phyloP scores from a whole-genome alignment of 306 rosid species.

The Acacia melanoxylon region DNA sequence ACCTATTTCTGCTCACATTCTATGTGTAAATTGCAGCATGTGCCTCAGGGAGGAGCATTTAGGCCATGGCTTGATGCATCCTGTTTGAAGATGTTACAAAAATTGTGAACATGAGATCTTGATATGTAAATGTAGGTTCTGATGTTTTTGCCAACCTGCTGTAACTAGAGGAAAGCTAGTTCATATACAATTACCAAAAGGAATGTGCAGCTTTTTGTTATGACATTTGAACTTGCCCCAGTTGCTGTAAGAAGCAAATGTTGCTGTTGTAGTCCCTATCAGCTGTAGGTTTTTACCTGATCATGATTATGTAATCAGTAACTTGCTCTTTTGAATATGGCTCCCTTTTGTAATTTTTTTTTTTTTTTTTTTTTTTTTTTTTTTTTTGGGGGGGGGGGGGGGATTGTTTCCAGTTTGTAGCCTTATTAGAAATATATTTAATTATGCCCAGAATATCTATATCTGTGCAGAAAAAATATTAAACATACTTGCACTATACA shows the following conservation, averaged over 20 bases:
- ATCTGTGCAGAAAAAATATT: background rate
- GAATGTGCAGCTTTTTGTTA: background rate
- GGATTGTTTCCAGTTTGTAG: background rate
- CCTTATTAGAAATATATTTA: background rate
- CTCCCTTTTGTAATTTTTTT: background rate
- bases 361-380: too few relatives aligned
- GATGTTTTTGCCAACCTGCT: background rate
- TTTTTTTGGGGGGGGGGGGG: too few relatives aligned
- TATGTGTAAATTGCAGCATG: conserved; percentile 44
- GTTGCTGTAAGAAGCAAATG: background rate
- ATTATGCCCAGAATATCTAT: background rate
- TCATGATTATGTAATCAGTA: background rate
- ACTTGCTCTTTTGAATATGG: background rate
- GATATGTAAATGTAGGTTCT: background rate
- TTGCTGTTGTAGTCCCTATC: background rate
- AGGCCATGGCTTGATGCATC: conserved; percentile 64
- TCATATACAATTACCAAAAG: background rate
- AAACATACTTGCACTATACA: background rate
- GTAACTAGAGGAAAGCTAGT: background rate
- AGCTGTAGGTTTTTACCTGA: background rate
- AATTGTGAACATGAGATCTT: conserved; percentile 16
- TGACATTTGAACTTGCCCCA: background rate
- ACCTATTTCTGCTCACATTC: background rate
- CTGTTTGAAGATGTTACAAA: conserved; percentile 40
- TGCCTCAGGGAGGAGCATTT: conserved; percentile 43